Base-by-base conservation (phyloP, 768 basidiomycete genomes). In the Russula virescens region DNA sequence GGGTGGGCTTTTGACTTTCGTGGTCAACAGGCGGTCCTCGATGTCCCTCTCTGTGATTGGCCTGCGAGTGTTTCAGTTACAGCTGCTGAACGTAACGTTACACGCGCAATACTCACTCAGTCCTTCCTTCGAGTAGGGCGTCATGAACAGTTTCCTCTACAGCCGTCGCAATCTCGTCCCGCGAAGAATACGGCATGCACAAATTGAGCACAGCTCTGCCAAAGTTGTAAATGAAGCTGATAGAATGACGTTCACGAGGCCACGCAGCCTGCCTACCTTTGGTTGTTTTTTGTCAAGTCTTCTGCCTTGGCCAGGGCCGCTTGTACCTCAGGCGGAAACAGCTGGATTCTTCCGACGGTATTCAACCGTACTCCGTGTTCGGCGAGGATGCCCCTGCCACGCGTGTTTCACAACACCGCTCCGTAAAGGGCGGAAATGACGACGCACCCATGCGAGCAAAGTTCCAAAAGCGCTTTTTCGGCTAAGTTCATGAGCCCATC, bases 111-210 rank as follows among this genome's bases (percentile, higher is more conserved):
- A 58, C 64, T 71, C 67, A 68, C 70, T 75, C 71, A n/a, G 68
- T 45, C 31, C 69, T 68, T 5, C 73, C 73, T 8, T 68, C 57
- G 56, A 75, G 69, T n/a, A 79, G 68, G 31, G 76, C 75, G n/a
- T 77, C 71, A 9, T 75, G 73, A 45, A 85, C 77, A 42, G 76
- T 77, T 1, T 76, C 73, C 63, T 85, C 77, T 3, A 98, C 82
- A 0, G 96, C 91, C 0, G 84, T 83, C 2, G 90, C 82, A 14
- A 98, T 94, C 73, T 99, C 97, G 70, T 99, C 91, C 31, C 88
- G 82, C 2, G 94, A 89, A 5, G 93, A 81, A 70, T 98, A 99
- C 0, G 96, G 88, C 80, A 94, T 92, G 75, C 91, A 93, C 5
- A 98, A 77, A 70, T 98, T 98, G 40, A 98, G 79, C 28, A 95